phyloP scores from a whole-genome alignment of 768 basidiomycete genomes.

The Calocybe cyanea region DNA sequence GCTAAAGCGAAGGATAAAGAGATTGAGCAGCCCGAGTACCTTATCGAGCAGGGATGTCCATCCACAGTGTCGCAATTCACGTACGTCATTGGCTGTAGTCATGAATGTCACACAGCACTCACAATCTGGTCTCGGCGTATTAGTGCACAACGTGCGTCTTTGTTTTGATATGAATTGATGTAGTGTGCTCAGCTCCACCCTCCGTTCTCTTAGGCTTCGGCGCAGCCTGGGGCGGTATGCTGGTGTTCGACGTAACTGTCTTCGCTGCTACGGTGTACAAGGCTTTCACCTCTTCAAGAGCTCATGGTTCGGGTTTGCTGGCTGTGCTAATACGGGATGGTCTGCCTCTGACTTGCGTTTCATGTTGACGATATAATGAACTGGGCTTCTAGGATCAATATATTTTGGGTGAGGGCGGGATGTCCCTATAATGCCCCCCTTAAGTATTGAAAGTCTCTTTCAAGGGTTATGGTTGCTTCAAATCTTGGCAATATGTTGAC shows the following conservation, averaged over 20 bases:
- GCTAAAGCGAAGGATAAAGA: slow-evolving; percentile 12
- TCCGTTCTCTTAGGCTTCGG: slow-evolving; percentile 23
- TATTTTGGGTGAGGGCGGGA: slow-evolving; percentile 30
- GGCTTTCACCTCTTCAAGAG: slow-evolving; percentile 24
- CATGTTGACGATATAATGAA: no score
- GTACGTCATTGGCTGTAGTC: slow-evolving; percentile 16
- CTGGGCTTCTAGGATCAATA: slow-evolving; percentile 26
- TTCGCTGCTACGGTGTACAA: slow-evolving; percentile 39
- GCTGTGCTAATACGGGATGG: slow-evolving; percentile 37
- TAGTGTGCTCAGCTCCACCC: neutral
- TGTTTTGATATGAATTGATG: no score
- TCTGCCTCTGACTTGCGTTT: slow-evolving; percentile 5
- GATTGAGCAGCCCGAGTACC: slow-evolving; percentile 7
- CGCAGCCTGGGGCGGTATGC: slow-evolving; percentile 33
- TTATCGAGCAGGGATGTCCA: slow-evolving; percentile 22
- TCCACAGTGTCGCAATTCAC: slow-evolving; percentile 15
- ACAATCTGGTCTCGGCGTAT: neutral
- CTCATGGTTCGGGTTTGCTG: slow-evolving; percentile 22
- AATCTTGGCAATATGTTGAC: slow-evolving; percentile 35
- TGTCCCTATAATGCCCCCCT: neutral
- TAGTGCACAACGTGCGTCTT: slow-evolving; percentile 4
- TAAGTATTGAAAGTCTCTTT: neutral
- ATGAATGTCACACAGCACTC: neutral
- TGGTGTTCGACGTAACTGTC: slow-evolving; percentile 36
- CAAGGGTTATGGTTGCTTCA: slow-evolving; percentile 33